Evolutionary conservation across 2,329 filamentous ascomycete species (phyloP), one percentile per base, ranked within the genome.

Genomic region (Botrytis aclada): DNA sequence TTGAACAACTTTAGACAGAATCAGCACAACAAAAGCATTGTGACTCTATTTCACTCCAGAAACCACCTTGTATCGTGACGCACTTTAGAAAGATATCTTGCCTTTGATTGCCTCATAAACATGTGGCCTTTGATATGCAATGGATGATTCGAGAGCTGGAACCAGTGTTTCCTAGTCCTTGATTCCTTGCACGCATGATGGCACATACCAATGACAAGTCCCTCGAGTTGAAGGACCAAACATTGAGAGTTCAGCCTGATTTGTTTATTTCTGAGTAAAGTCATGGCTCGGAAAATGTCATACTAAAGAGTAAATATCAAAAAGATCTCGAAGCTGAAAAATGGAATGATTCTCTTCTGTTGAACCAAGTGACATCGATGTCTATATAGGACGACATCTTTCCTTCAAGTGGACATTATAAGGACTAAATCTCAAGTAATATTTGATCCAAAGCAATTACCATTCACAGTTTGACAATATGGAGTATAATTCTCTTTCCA

Each of bases 1-100:
- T 54, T 54, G 22, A 67, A 67, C 47, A 67, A 67, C 34, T 20
- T 67, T 51, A 67, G 45, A 39, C 45, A 54, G 4, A 32, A 5
- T 14, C 4, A 41, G 7, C 16, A 54, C 4, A 54, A 54, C 18
- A 54, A 54, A 25, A 54, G 34, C 39, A 43, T 63, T 47, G n/a
- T 54, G 16, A 25, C 41, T 64, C 29, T 29, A 41, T 63, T 39
- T 47, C 14, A 20, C 22, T 51, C 22, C 63, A 51, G 3, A 56
- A 20, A 67, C 9, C 34, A 41, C 34, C 45, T 9, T 54, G 34
- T 41, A 22, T 67, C n/a, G 5, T 41, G 3, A 37, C 18, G 16
- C 25, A 3, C 18, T 20, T 18, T 9, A 22, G 34, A n/a, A 41
- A 56, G 18, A 29, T 29, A 16, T 20, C 37, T 18, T 67, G 8